Evolutionary conservation across 2,329 filamentous ascomycete species (phyloP).

Genomic region (Pseudogymnoascus sp.): DNA sequence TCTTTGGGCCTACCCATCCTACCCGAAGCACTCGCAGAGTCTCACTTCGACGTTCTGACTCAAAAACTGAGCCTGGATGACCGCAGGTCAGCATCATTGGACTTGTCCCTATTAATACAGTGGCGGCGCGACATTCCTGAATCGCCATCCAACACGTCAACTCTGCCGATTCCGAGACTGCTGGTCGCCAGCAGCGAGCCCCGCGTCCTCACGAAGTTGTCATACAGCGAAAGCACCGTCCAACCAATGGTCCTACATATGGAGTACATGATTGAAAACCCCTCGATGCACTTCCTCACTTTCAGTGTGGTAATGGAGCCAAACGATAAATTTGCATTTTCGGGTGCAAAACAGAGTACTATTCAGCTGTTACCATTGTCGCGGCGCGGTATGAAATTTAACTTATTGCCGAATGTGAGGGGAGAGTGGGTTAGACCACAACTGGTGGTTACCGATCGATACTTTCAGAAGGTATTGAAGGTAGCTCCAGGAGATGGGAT

Average conservation of each 20-base stretch:
- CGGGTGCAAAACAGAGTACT: constrained; percentile 72
- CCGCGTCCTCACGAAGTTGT: constrained; percentile 57
- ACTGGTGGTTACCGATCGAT: constrained; percentile 75
- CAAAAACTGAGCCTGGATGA: constrained; percentile 78
- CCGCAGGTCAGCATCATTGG: constrained; percentile 64
- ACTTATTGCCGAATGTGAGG: constrained; percentile 58
- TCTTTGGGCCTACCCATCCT: constrained; percentile 37
- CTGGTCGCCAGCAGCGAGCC: constrained; percentile 77
- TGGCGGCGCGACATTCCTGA: constrained; percentile 56
- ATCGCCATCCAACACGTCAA: constrained; percentile 49
- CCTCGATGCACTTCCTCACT: constrained; percentile 87
- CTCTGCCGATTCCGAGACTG: constrained; percentile 70
- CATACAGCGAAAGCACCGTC: constrained; percentile 33
- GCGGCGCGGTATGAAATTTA: constrained; percentile 64
- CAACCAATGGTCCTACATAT: constrained; percentile 35
- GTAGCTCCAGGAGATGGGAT: constrained; percentile 72
- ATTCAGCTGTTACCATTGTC: constrained; percentile 78
- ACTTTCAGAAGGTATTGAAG: constrained; percentile 84
- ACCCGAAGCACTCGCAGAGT: constrained; percentile 63
- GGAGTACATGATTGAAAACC: constrained; percentile 78
- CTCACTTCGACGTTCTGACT: constrained; percentile 63
- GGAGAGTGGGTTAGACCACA: constrained; percentile 65
- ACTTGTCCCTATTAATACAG: constrained; percentile 64
- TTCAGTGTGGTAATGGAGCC: constrained; percentile 91
- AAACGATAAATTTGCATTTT: constrained; percentile 87